Percentiles rank a stretch among this genome's conserved stretches.
phyloP scores from a whole-genome alignment of 1,139 yeast species.

The Debaryomyces coudertii region DNA sequence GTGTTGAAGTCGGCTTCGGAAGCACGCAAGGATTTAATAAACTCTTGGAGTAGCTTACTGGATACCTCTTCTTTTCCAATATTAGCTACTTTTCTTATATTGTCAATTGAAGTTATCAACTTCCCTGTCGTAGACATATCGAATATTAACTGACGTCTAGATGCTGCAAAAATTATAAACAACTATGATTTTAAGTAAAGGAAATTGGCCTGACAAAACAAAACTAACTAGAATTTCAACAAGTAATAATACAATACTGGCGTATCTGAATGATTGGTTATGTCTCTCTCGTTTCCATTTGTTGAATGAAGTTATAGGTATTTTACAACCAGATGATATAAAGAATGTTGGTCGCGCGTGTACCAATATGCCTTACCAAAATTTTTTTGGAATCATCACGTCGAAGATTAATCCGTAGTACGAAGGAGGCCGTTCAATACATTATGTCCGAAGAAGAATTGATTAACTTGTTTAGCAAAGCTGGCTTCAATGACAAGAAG shows the following conservation, averaged over 20 bases:
- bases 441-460: slow-evolving; percentile 34
- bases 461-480: slow-evolving; percentile 49
- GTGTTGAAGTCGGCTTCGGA: neutral
- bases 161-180: neutral
- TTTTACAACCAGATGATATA: neutral
- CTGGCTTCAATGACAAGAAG: slow-evolving; percentile 75
- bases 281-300: neutral
- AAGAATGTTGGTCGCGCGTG: slow-evolving; percentile 4
- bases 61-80: neutral
- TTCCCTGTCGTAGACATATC: neutral
- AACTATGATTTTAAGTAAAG: neutral
- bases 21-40: neutral
- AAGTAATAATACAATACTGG: neutral
- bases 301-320: neutral
- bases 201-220: neutral
- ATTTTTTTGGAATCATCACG: slow-evolving; percentile 9
- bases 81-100: neutral
- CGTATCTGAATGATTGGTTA: neutral
- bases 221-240: neutral
- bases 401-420: neutral
- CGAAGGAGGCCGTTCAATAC: neutral
- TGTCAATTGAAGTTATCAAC: neutral
- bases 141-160: neutral
- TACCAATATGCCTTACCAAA: slow-evolving; percentile 13
- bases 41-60: neutral